phyloP scores from a whole-genome alignment of 2,329 filamentous ascomycete genomes.

The Fusarium pseudonygamai region DNA sequence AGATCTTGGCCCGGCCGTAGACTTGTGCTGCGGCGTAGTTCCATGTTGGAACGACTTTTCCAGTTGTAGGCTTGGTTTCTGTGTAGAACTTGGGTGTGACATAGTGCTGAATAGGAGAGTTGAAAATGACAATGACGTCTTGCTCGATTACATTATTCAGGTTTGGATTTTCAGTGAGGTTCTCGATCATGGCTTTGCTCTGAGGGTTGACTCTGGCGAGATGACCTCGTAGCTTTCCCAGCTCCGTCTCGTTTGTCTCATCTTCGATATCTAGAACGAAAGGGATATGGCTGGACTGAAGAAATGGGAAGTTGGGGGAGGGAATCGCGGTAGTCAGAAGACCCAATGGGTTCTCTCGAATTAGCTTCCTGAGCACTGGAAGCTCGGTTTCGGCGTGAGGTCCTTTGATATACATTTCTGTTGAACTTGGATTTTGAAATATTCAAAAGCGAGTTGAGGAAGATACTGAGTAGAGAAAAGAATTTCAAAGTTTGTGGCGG shows the following conservation, averaged over 20 bases:
- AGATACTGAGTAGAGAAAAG: background rate
- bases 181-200: slow-evolving; percentile 66
- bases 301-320: slow-evolving; percentile 57
- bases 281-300: slow-evolving; percentile 70
- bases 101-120: slow-evolving; percentile 66
- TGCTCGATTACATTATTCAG: slow-evolving; percentile 50
- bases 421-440: background rate
- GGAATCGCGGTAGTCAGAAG: slow-evolving; percentile 69
- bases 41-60: slow-evolving; percentile 77
- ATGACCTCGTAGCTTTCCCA: slow-evolving; percentile 65
- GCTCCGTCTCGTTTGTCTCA: slow-evolving; percentile 51
- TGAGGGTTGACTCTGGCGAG: slow-evolving; percentile 72
- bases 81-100: slow-evolving; percentile 75
- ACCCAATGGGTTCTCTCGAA: slow-evolving; percentile 68
- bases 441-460: rapidly evolving
- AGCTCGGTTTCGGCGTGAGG: slow-evolving; percentile 63
- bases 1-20: slow-evolving; percentile 67
- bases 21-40: slow-evolving; percentile 73
- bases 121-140: slow-evolving; percentile 73
- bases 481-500: background rate
- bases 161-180: slow-evolving; percentile 30
- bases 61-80: slow-evolving; percentile 70
- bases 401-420: slow-evolving; percentile 65
- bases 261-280: slow-evolving; percentile 64
- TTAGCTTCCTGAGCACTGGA: slow-evolving; percentile 61